These are phyloP conservation scores for Elongisporangium senticosum DNA, from an alignment of 352 stramenopile species.

Conservation along the genomic window DNA sequence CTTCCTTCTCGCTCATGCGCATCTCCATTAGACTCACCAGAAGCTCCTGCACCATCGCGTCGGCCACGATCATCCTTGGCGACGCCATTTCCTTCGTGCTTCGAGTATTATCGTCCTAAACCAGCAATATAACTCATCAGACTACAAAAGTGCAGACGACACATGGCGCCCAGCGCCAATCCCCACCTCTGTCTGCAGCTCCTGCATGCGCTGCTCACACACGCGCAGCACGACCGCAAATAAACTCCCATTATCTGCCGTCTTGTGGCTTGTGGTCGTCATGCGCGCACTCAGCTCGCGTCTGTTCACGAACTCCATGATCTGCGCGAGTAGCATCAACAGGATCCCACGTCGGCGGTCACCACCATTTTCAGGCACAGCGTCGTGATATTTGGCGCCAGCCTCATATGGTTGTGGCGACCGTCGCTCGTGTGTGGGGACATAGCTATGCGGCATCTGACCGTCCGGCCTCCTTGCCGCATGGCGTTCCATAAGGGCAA, in stretches of 20 bases:
- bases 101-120: slow-evolving; percentile 2
- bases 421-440: not conserved
- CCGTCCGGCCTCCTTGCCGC: not conserved
- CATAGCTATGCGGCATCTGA: not conserved
- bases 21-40: slow-evolving; percentile 50
- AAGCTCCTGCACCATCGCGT: slow-evolving; percentile 65
- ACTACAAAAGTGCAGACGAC: not conserved
- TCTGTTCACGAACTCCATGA: slow-evolving; percentile 44
- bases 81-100: slow-evolving; percentile 18
- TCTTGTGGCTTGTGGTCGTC: slow-evolving; percentile 14
- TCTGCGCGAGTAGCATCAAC: slow-evolving; percentile 37
- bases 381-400: not conserved
- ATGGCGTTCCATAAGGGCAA: not conserved
- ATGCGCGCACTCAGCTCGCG: slow-evolving; percentile 34
- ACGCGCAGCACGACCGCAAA: slow-evolving; percentile 46
- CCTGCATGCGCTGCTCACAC: slow-evolving; percentile 46
- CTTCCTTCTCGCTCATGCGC: slow-evolving; percentile 49
- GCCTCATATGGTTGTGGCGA: not conserved
- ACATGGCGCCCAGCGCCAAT: not conserved
- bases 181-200: slow-evolving; percentile 11
- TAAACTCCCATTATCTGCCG: slow-evolving; percentile 25
- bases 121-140: not conserved
- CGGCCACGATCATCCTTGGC: slow-evolving; percentile 39
- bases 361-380: not conserved
- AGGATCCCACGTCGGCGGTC: slow-evolving; percentile 31